Conservation (phyloP, 1,284 basidiomycete genomes). For the Ganoderma meredithae region DNA sequence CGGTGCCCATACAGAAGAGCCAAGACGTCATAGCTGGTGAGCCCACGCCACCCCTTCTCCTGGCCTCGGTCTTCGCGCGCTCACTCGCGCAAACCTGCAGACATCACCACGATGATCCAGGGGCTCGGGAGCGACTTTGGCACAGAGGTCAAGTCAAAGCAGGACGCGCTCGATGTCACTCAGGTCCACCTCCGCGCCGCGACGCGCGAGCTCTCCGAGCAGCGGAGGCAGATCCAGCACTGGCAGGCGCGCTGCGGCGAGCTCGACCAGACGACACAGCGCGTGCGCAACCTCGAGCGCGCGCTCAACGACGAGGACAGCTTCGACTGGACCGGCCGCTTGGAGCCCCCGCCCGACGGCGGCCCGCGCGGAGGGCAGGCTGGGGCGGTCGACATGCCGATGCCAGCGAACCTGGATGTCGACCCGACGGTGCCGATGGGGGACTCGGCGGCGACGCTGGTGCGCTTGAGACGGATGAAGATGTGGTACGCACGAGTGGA, state of each 20-base stretch:
- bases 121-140: conserved; percentile 82
- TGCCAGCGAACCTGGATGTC: conserved; percentile 66
- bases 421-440: conserved; percentile 72
- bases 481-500: conserved; percentile 86
- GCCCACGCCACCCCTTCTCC: conserved; percentile 21
- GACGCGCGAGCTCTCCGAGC: conserved; percentile 89
- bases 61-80: too few relatives aligned
- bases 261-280: conserved; percentile 80
- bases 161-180: conserved; percentile 85
- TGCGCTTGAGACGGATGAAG: conserved; percentile 78
- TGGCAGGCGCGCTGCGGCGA: conserved; percentile 78
- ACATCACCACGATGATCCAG: conserved; percentile 88
- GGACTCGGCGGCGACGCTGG: conserved; percentile 65
- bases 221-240: conserved; percentile 82
- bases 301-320: conserved; percentile 79
- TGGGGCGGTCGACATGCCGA: conserved; percentile 60
- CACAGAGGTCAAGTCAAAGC: conserved; percentile 85
- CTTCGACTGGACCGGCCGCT: conserved; percentile 92
- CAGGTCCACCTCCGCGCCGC: conserved; percentile 89
- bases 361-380: conserved; percentile 52
- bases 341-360: conserved; percentile 45
- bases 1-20: conserved; percentile 84
- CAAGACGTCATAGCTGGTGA: conserved; percentile 88
- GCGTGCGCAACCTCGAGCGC: conserved; percentile 82
- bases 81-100: conserved; percentile 46